Conservation (phyloP, 1,139 yeast species). For the Protomyces gravidus region DNA sequence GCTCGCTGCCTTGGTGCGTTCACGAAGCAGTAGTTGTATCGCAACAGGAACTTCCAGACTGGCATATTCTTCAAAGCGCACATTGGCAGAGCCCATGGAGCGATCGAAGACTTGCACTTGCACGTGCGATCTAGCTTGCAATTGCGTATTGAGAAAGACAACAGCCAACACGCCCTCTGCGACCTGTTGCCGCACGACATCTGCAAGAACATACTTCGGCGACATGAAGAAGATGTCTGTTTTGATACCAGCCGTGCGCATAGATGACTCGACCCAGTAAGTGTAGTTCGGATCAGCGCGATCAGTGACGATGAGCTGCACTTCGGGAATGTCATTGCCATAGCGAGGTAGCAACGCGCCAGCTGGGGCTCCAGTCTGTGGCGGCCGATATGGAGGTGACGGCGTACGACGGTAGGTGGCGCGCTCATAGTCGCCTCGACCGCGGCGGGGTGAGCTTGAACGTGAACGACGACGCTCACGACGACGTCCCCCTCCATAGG, state of each 20-base stretch:
- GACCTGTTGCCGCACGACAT: conserved; percentile 69
- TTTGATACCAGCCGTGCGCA: conserved; percentile 52
- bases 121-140: conserved; percentile 45
- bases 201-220: conserved; percentile 52
- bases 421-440: conserved; percentile 39
- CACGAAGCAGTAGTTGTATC: conserved; percentile 46
- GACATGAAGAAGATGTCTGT: conserved; percentile 49
- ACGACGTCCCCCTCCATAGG: conserved; percentile 27
- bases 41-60: conserved; percentile 63
- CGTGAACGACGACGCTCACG: conserved; percentile 4
- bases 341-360: conserved; percentile 34
- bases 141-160: conserved; percentile 55
- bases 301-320: conserved; percentile 64
- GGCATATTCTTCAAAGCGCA: conserved; percentile 72
- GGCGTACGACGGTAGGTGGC: conserved; percentile 18
- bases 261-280: conserved; percentile 52
- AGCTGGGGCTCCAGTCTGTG: conserved; percentile 34
- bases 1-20: conserved; percentile 34
- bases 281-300: conserved; percentile 54
- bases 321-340: conserved; percentile 47
- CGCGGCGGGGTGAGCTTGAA: conserved; percentile 34
- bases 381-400: conserved; percentile 16
- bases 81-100: conserved; percentile 59
- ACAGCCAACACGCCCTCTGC: conserved; percentile 74
- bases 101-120: conserved; percentile 72